Base-by-base conservation (phyloP, 306 rosid species). In the Cucurbita ficifolia region DNA sequence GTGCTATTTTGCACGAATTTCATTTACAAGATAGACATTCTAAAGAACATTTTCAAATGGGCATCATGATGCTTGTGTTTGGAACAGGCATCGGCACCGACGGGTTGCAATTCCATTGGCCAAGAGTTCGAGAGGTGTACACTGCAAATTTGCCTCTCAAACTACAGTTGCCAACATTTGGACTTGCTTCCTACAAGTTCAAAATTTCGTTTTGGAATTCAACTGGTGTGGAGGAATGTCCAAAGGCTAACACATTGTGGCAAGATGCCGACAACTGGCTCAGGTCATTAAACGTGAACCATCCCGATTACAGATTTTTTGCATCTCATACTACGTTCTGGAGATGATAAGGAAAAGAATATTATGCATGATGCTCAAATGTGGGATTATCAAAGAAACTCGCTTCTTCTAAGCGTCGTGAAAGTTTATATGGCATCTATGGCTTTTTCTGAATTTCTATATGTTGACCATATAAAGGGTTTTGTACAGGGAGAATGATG, bases 221-320 rank as follows among this genome's bases (percentile, higher is more conserved):
- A 4, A 87, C 81, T 22, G 92, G 89, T 71, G 89, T 71, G 16
- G 69, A 81, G 8, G 92, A 88, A 75, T 81, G 84, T 76, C 90
- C 84, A 57, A 88, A 84, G 76, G 87, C 86, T 21, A 86, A 79
- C 77, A 88, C 89, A 35, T 85, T 89, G 19, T 69, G 82, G 73
- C 95, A 53, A 77, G 92, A 83, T 71, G 96, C 95, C 61, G 92
- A 85, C 73, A 75, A 80, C 75, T 92, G 95, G 97, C 83, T 92
- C 21, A 86, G 85, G 85, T 80, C 12, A 60, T 58, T 82, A 84
- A 82, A 75, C 55, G 92, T 89, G 11, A 76, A 84, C 62, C 97
- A 89, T 76, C 97, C 96, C 9, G 96, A 92, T 77, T 92, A 89
- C 59, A 86, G 76, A 69, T 92, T 85, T 81, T 92, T 92, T 40